phyloP scores from a whole-genome alignment of 164 flowering plant species.

The Vitis riparia region DNA sequence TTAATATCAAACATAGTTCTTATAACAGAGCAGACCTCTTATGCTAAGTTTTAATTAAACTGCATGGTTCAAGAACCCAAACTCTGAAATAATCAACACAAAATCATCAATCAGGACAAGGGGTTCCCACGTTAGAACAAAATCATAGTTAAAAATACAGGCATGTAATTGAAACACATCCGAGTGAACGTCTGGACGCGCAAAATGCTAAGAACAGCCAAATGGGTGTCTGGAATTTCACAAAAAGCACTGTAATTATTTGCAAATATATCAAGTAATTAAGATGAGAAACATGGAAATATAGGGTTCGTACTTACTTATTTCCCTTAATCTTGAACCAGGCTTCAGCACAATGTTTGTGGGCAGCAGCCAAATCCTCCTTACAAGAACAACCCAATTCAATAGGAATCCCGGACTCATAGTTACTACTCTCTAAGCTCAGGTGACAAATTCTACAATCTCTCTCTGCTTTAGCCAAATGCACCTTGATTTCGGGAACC shows the following conservation, averaged over 20 bases:
- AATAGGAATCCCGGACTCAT: slow-evolving; percentile 66
- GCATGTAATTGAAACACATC: neutral
- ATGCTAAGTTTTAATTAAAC: too few relatives aligned
- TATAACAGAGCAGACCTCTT: neutral
- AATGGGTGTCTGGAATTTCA: neutral
- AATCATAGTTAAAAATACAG: neutral
- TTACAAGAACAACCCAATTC: slow-evolving; percentile 92
- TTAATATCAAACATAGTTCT: too few relatives aligned
- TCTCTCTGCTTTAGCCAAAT: slow-evolving; percentile 52
- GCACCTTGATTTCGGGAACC: slow-evolving; percentile 47
- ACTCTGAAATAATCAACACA: too few relatives aligned
- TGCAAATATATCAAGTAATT: neutral
- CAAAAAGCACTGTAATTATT: neutral
- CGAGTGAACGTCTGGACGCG: too few relatives aligned
- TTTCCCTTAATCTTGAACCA: slow-evolving; percentile 96
- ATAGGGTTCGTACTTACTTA: slow-evolving; percentile 50
- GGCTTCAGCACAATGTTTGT: slow-evolving; percentile 83
- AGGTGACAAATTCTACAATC: slow-evolving; percentile 94
- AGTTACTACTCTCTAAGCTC: slow-evolving; percentile 56
- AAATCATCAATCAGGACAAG: too few relatives aligned
- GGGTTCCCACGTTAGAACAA: neutral
- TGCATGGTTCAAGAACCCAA: too few relatives aligned
- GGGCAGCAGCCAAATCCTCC: slow-evolving; percentile 89
- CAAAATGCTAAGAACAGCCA: neutral
- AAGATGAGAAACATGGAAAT: neutral